These are phyloP conservation scores for Russula ochroleuca DNA, from an alignment of 768 basidiomycete species.

Conservation along the genomic window DNA sequence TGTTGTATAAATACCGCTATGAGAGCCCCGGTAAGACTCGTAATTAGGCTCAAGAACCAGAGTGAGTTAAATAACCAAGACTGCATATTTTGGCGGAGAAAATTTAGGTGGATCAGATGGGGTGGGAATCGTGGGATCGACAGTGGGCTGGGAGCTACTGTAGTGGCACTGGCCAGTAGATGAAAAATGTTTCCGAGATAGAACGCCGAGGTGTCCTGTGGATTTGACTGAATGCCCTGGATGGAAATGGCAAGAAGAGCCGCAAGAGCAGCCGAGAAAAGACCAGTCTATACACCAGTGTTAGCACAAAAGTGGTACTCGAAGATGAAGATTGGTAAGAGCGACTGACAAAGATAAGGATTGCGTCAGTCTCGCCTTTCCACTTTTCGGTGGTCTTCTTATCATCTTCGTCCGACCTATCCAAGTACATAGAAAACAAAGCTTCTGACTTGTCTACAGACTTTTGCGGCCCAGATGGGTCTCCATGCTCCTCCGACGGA, in stretches of 20 bases:
- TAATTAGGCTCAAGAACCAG: constrained; percentile 38
- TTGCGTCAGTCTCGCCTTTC: constrained; percentile 20
- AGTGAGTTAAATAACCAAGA: constrained; percentile 41
- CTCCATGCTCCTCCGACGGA: too few relatives aligned
- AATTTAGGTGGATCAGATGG: constrained; percentile 13
- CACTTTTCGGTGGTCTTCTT: constrained; percentile 12
- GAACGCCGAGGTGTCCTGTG: constrained; percentile 1
- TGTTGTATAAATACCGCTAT: constrained; percentile 46
- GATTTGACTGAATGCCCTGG: constrained; percentile 7
- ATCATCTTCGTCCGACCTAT: constrained; percentile 14
- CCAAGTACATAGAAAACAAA: constrained; percentile 21
- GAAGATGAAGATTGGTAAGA: too few relatives aligned
- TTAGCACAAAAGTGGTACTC: too few relatives aligned
- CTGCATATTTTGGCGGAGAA: constrained; percentile 31
- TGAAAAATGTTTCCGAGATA: constrained; percentile 14
- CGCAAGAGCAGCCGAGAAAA: constrained; percentile 24
- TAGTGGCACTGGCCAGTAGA: neutral
- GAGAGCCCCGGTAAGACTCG: constrained; percentile 45
- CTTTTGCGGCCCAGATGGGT: too few relatives aligned
- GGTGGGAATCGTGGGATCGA: neutral
- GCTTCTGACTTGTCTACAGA: constrained; percentile 1
- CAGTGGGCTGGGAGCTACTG: neutral
- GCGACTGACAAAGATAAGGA: constrained; percentile 18
- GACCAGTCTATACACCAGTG: constrained; percentile 11
- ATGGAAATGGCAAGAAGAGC: constrained; percentile 15